Conservation (phyloP, 805 yeast species). For the Lipomyces orientalis region DNA sequence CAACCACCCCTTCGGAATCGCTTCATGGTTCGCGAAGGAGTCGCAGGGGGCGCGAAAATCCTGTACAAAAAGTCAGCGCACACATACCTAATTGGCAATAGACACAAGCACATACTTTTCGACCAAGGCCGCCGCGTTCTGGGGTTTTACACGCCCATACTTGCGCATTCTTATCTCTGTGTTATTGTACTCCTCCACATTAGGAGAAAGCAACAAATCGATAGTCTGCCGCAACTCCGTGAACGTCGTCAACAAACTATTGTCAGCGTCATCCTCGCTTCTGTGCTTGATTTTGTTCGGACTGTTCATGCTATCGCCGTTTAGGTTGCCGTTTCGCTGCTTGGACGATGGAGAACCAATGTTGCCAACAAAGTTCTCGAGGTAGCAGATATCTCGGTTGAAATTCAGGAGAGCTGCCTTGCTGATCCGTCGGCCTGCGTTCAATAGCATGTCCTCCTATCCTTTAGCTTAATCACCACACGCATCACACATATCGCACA, state of each 20-base stretch:
- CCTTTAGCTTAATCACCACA: background rate
- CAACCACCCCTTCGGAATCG: background rate
- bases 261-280: constrained; percentile 37
- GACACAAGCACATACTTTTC: constrained; percentile 48
- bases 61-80: background rate
- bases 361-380: constrained; percentile 59
- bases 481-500: background rate
- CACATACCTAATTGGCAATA: background rate
- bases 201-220: constrained; percentile 64
- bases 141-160: constrained; percentile 75
- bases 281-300: constrained; percentile 17
- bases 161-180: constrained; percentile 62
- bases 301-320: constrained; percentile 17
- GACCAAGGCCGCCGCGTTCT: constrained; percentile 67
- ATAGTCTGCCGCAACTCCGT: constrained; percentile 81
- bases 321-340: constrained; percentile 1
- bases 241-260: constrained; percentile 67
- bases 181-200: constrained; percentile 68
- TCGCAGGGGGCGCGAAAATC: background rate
- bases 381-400: constrained; percentile 75
- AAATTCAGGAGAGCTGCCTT: constrained; percentile 71
- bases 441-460: constrained; percentile 54
- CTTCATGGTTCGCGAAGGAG: background rate
- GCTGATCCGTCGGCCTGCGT: constrained; percentile 59
- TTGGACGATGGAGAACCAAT: constrained; percentile 35